Evolutionary conservation across 768 basidiomycete genomes (phyloP), one percentile per base, ranked within the genome.

Genomic region (Nidula microcarpa): DNA sequence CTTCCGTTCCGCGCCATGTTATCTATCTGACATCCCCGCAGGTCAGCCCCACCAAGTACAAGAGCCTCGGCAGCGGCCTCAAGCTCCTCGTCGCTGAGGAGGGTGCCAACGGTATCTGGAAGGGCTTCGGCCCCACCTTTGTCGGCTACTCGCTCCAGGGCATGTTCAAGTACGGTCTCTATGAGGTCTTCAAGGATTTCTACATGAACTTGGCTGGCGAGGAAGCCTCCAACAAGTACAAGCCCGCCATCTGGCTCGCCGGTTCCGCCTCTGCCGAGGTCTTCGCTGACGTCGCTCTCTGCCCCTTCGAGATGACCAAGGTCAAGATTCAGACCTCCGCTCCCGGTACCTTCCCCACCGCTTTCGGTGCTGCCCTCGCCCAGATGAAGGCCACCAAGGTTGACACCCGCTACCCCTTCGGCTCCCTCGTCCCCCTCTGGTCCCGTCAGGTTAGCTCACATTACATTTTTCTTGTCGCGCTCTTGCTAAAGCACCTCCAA

Each of bases 101-200:
- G 72, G 91, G 94, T 62, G 71, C 85, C 55, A 83, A 70, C 37
- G 95, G 92, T 70, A 84, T 97, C 71, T 89, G 94, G 86, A 98
- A 96, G 73, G 95, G 95, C 64, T 77, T 97, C 67, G 91, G 91
- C 36, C 95, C 95, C 51, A 98, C 95, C 55, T 77, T 94, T 57
- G 78, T 96, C 72, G 94, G 95, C 58, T 95, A 95, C 78, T 91
- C 92, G 7, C 81, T 94, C 63, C 95, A 97, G 76, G 95, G 95
- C 68, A 87, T 94, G 84, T 94, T 96, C 88, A 98, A 98, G 75
- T 97, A 92, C 71, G 95, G 95, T 76, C 90, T 95, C 69, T 97
- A 97, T 70, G 94, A 98, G 74, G 70, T 89, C 66, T 98, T 95
- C 89, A 98, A 96, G 80, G 94, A 97, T 70, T 54, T 66, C 58